phyloP scores from a whole-genome alignment of 495 filamentous ascomycete species.

The Pyrenula massariospora region DNA sequence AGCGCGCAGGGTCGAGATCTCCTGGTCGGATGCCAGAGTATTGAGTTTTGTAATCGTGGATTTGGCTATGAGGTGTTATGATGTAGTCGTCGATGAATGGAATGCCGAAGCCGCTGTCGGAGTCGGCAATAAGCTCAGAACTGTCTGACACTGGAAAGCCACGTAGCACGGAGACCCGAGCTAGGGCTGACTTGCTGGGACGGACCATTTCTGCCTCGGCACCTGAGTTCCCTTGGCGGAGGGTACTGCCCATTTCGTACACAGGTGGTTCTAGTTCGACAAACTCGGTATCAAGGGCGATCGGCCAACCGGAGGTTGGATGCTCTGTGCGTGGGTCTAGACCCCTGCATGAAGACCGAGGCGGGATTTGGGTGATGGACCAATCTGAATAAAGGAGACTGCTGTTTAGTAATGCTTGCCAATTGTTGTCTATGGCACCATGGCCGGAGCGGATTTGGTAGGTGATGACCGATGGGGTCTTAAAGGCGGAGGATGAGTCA shows the following conservation, averaged over 20 bases:
- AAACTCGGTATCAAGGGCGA: constrained; percentile 93
- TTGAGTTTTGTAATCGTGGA: constrained; percentile 91
- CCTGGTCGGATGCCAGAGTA: constrained; percentile 81
- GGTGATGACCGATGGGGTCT: constrained; percentile 72
- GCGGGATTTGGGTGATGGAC: constrained; percentile 31
- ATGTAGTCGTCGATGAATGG: constrained; percentile 99
- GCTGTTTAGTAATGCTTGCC: constrained; percentile 76
- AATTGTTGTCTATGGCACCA: constrained; percentile 67
- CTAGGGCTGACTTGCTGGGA: constrained; percentile 73
- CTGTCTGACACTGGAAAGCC: constrained; percentile 57
- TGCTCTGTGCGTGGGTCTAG: constrained; percentile 50
- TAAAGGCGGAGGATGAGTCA: constrained; percentile 53
- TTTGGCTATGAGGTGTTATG: constrained; percentile 62
- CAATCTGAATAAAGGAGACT: constrained; percentile 69
- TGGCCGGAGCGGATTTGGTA: constrained; percentile 70
- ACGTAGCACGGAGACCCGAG: constrained; percentile 77
- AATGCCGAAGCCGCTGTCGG: constrained; percentile 27
- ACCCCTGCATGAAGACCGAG: constrained; percentile 36
- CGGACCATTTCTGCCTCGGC: constrained; percentile 77
- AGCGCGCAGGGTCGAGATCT: constrained; percentile 65
- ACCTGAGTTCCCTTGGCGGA: constrained; percentile 87
- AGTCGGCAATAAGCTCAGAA: not conserved
- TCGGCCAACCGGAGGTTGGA: constrained; percentile 56
- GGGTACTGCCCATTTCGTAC: constrained; percentile 13
- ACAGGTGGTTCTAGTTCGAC: constrained; percentile 54